Base-by-base conservation (phyloP, 1,284 basidiomycete genomes). In the Malassezia vespertilionis region DNA sequence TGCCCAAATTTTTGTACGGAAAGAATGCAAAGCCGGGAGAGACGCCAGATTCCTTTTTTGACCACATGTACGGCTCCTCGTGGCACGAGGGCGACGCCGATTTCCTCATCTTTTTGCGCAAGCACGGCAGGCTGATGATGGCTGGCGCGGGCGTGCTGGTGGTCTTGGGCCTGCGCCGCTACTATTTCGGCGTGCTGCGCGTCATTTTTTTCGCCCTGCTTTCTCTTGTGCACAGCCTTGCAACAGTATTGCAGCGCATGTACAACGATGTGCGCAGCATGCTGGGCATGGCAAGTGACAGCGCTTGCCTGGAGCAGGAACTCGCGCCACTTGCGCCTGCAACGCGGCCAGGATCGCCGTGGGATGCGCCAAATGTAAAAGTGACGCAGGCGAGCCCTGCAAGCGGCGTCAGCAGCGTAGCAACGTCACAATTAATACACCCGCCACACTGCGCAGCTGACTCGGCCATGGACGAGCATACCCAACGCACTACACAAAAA, bases 21-120 rank as follows among this genome's bases (percentile, higher is more conserved):
- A 97, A 97, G 75, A 97, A 97, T 70, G 86, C 86, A 10, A 81
- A 82, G 55, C 76, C 80, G 27, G 79, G 75, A 34, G 82, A 89
- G 64, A 86, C 85, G 0, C 87, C 87, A 1, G 80, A 91, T 67
- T 81, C 88, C 18, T 96, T 91, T 78, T 78, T 65, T 50, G 55
- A 81, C 15, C 91, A 97, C 73, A 90, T 82, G 74, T 96, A 97
- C 65, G 91, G 90, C 23, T 90, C 86, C 61, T 89, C 85, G 61
- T 97, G 91, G 91, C 73, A 74, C 45, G 69, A 63, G 0, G 61
- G 64, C 40, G 71, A 72, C 44, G 71, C 71, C 1, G 69, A 61
- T 10, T 68, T 71, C 43, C 52, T 72, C 27, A 64, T 71, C 46
- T 64, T 69, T 26, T 40, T 69, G 36, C 49, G 66, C 22, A 62